A percentile compares a stretch with the other conserved stretches of the same genome.
Evolutionary conservation across 2,329 filamentous ascomycete species (phyloP).

Genomic region (Chaetomium sp.): DNA sequence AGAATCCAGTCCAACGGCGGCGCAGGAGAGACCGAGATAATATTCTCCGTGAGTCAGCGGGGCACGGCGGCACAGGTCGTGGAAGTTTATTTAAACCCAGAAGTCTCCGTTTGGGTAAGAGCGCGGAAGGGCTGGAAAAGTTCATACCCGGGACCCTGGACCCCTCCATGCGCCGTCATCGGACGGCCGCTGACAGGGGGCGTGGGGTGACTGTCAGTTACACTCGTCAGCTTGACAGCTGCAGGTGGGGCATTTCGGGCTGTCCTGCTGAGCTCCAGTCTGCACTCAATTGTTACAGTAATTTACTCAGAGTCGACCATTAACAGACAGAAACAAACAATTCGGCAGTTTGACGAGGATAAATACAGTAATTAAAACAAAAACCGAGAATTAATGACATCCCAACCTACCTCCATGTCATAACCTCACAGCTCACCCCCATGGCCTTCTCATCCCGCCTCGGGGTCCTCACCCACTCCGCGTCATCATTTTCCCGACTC

Average conservation of each 20-base stretch:
- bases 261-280: not conserved
- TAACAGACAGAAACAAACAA: not conserved
- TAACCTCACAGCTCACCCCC: not conserved
- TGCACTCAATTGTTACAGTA: no score
- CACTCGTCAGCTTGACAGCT: conserved; percentile 1
- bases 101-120: not conserved
- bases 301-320: not conserved
- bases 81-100: not conserved
- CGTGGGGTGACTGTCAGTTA: not conserved
- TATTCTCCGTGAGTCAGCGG: conserved; percentile 14
- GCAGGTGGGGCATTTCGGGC: not conserved
- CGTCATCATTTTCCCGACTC: not conserved
- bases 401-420: no score
- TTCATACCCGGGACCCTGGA: conserved; percentile 11
- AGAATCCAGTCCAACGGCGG: not conserved
- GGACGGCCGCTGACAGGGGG: conserved; percentile 14
- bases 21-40: not conserved
- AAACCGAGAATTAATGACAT: no score
- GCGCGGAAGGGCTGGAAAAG: conserved; percentile 11
- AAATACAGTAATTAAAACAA: no score
- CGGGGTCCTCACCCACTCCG: not conserved
- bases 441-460: conserved; percentile 3
- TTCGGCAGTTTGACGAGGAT: not conserved
- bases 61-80: not conserved
- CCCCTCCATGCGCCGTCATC: conserved; percentile 23